A percentile compares a stretch with the other conserved stretches of the same genome.
Evolutionary conservation across 176 grass and related monocot genomes (phyloP).

Genomic region (Avena atlantica): DNA sequence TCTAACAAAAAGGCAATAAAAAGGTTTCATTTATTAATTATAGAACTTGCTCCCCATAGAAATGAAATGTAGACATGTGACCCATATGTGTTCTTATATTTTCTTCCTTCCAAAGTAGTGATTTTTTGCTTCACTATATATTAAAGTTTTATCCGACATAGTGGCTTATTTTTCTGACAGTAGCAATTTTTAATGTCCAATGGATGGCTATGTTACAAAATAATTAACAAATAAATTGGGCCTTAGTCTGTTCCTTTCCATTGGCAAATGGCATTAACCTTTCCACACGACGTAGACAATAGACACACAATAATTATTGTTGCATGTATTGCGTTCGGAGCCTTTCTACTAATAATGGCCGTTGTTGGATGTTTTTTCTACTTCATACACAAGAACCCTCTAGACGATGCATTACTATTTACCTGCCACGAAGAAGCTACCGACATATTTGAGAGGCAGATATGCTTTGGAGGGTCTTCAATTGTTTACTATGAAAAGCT

Average conservation of each 20-base stretch:
- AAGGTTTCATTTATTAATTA: no score
- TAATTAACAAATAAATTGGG: no score
- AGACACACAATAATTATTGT: background rate
- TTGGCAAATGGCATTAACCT: background rate
- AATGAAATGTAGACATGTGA: no score
- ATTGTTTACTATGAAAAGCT: background rate
- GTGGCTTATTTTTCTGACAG: no score
- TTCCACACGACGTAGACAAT: background rate
- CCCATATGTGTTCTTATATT: no score
- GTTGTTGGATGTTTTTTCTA: background rate
- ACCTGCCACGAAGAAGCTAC: background rate
- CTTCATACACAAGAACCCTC: background rate
- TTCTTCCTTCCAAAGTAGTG: no score
- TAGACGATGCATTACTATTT: background rate
- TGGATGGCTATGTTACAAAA: no score
- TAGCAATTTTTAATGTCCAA: no score
- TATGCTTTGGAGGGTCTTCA: background rate
- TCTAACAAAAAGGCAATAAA: no score
- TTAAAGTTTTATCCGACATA: no score
- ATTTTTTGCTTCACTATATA: no score
- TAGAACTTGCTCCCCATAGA: no score
- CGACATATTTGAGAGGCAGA: background rate
- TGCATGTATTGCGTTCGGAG: background rate
- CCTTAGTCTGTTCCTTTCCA: background rate
- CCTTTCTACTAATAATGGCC: background rate